Conservation (phyloP, 2,329 filamentous ascomycete genomes). For the Arthrobotrys megalospora region DNA sequence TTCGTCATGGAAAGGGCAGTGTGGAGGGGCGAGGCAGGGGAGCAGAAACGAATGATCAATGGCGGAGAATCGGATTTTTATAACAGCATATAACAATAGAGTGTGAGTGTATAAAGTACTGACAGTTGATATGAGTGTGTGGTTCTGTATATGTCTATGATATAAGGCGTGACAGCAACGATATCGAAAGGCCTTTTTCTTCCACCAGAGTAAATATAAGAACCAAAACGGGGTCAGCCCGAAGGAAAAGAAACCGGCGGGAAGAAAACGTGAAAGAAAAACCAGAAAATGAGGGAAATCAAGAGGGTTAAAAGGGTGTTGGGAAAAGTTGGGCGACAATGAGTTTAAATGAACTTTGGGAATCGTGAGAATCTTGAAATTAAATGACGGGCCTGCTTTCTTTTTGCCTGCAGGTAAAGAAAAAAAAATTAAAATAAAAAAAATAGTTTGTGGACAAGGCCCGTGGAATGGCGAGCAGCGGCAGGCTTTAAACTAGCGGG, state of each 20-base stretch:
- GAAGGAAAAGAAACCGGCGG: slow-evolving; percentile 25
- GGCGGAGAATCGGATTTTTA: slow-evolving; percentile 27
- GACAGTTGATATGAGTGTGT: slow-evolving; percentile 15
- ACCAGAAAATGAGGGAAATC: slow-evolving; percentile 44
- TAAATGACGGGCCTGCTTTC: slow-evolving; percentile 29
- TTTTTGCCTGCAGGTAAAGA: slow-evolving; percentile 13
- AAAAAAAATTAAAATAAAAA: slow-evolving; percentile 33
- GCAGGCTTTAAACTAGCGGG: slow-evolving; percentile 48
- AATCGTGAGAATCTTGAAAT: slow-evolving; percentile 54
- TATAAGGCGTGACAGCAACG: slow-evolving; percentile 50
- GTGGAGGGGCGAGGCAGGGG: slow-evolving; percentile 12
- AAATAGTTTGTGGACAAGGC: slow-evolving; percentile 40
- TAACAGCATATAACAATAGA: slow-evolving; percentile 10
- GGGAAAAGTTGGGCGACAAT: slow-evolving; percentile 48
- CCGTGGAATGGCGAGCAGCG: slow-evolving; percentile 47
- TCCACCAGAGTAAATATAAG: slow-evolving; percentile 55
- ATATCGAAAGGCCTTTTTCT: slow-evolving; percentile 61
- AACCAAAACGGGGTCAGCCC: slow-evolving; percentile 38
- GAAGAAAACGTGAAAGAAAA: slow-evolving; percentile 29
- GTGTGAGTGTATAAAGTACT: slow-evolving; percentile 12
- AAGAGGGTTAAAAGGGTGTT: slow-evolving; percentile 47
- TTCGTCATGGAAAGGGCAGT: not conserved
- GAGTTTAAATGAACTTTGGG: slow-evolving; percentile 58
- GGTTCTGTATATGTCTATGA: slow-evolving; percentile 9
- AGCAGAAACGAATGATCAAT: slow-evolving; percentile 40